Evolutionary conservation across 2,329 filamentous ascomycete species (phyloP).

Genomic region (Botryotinia narcissicola): DNA sequence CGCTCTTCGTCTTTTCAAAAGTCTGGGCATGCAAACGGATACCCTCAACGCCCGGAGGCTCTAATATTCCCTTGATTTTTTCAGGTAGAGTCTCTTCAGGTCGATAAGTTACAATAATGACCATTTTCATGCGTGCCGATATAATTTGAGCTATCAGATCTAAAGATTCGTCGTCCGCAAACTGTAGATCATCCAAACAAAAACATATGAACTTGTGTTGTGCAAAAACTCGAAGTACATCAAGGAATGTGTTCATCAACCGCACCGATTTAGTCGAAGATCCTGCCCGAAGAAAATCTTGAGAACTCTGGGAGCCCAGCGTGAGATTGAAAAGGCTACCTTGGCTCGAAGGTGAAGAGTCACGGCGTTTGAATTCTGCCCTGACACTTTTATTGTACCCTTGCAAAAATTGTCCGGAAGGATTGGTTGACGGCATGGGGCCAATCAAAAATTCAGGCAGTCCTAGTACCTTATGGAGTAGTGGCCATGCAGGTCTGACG

Average conservation of each 20-base stretch:
- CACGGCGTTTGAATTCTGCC: slow-evolving; percentile 30
- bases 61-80: slow-evolving; percentile 53
- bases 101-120: slow-evolving; percentile 67
- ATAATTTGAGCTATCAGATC: slow-evolving; percentile 82
- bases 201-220: slow-evolving; percentile 85
- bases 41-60: slow-evolving; percentile 55
- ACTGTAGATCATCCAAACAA: slow-evolving; percentile 75
- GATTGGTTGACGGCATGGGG: slow-evolving; percentile 20
- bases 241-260: slow-evolving; percentile 83
- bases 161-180: slow-evolving; percentile 82
- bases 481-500: slow-evolving; percentile 62
- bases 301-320: slow-evolving; percentile 51
- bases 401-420: slow-evolving; percentile 27
- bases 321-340: slow-evolving; percentile 27
- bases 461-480: slow-evolving; percentile 59
- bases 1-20: slow-evolving; percentile 14
- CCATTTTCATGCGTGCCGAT: slow-evolving; percentile 72
- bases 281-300: slow-evolving; percentile 59
- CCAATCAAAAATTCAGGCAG: slow-evolving; percentile 69
- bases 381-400: slow-evolving; percentile 36
- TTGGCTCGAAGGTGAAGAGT: slow-evolving; percentile 34
- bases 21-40: slow-evolving; percentile 36
- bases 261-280: slow-evolving; percentile 64
- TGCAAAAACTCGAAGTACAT: slow-evolving; percentile 78
- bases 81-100: slow-evolving; percentile 62